Conservation (phyloP, 192 early-diverging fungal species). For the Entophlyctis luteolus region DNA sequence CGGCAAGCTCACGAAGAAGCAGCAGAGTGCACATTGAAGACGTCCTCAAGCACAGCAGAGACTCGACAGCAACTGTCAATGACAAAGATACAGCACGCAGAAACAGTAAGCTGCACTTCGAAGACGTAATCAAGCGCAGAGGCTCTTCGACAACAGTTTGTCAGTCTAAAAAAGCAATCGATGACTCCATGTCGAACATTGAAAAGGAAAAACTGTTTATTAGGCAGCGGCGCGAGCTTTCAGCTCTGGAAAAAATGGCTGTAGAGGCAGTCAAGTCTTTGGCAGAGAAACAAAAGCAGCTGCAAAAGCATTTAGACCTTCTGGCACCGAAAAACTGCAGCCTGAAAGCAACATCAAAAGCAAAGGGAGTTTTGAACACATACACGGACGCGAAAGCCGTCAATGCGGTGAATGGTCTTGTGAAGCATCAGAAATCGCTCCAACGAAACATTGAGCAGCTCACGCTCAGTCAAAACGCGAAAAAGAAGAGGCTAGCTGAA, state of each 20-base stretch:
- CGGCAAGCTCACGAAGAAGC: neutral
- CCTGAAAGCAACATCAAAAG: neutral
- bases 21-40: neutral
- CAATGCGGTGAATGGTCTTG: neutral
- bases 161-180: neutral
- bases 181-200: too few species aligned
- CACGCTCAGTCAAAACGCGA: neutral
- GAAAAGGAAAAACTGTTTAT: slow-evolving; percentile 8
- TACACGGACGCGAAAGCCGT: neutral
- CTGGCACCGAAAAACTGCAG: neutral
- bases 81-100: neutral
- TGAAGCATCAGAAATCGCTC: slow-evolving; percentile 2
- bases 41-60: neutral
- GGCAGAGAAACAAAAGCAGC: neutral
- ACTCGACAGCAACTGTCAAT: neutral
- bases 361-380: neutral
- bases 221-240: neutral
- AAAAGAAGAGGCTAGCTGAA: neutral
- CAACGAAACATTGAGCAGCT: neutral
- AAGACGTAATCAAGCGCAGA: neutral
- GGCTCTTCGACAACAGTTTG: neutral
- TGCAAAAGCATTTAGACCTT: neutral
- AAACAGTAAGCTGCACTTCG: neutral
- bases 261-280: slow-evolving; percentile 7
- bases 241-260: slow-evolving; percentile 3